Conservation (phyloP, 2,329 filamentous ascomycete species). For the Chalaropsis ovoidea region DNA sequence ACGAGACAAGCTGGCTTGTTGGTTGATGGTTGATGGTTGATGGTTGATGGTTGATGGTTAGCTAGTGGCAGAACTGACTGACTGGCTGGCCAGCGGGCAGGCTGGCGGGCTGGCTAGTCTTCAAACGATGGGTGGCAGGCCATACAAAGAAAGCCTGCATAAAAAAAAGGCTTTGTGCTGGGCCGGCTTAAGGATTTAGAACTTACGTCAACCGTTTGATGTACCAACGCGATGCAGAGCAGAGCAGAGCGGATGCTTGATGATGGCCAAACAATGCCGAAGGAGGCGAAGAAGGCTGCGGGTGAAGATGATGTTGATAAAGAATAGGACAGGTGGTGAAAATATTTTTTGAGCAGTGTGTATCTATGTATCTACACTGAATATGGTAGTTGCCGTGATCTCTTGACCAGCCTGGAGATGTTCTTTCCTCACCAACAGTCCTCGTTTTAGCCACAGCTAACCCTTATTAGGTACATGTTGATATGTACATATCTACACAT, state of each 20-base stretch:
- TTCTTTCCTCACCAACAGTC: no score
- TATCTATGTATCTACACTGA: no score
- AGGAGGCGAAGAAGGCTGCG: background rate
- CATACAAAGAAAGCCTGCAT: background rate
- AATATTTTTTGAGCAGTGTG: no score
- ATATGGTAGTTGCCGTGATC: no score
- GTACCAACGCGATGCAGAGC: constrained; percentile 3
- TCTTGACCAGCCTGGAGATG: no score
- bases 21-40: no score
- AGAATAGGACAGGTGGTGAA: background rate
- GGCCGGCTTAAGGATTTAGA: background rate
- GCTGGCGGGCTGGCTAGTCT: no score
- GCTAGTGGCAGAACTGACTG: no score
- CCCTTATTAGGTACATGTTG: no score
- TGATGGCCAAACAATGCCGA: background rate
- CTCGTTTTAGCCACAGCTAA: no score
- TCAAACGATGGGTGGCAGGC: background rate
- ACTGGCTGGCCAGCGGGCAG: no score
- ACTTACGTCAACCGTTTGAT: constrained; percentile 11
- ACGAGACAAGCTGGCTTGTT: background rate
- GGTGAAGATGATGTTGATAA: background rate
- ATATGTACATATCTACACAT: background rate
- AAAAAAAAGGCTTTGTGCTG: background rate
- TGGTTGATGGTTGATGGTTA: no score
- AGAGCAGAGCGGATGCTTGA: background rate